Evolutionary conservation across 2,329 filamentous ascomycete genomes (phyloP).

Genomic region (Talaromyces sp.): DNA sequence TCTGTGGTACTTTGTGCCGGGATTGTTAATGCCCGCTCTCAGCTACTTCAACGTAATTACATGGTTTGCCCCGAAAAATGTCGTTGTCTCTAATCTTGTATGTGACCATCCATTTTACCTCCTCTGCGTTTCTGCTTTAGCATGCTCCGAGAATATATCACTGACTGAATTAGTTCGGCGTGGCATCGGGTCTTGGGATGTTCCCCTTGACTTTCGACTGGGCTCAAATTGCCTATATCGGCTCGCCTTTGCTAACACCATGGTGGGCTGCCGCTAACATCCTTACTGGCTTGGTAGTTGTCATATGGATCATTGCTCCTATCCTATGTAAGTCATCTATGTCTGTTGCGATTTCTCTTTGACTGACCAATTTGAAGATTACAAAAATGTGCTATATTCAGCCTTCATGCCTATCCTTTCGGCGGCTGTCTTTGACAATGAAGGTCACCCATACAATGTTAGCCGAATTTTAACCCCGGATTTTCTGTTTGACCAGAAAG

Average conservation of each 20-base stretch:
- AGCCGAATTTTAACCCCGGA: conserved; percentile 75
- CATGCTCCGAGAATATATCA: neutral
- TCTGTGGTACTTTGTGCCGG: conserved; percentile 82
- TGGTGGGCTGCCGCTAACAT: conserved; percentile 89
- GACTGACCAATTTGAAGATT: conserved; percentile 53
- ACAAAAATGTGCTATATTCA: conserved; percentile 76
- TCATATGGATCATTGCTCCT: conserved; percentile 84
- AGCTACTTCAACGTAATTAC: conserved; percentile 89
- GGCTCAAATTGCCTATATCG: conserved; percentile 86
- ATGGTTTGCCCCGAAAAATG: conserved; percentile 83
- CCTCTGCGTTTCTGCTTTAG: neutral
- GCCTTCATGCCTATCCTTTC: conserved; percentile 87
- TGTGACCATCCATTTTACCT: conserved; percentile 15
- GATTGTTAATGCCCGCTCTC: conserved; percentile 77
- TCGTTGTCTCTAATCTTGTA: conserved; percentile 78
- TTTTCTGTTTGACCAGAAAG: conserved; percentile 75
- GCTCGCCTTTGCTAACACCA: conserved; percentile 78
- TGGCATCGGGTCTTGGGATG: conserved; percentile 79
- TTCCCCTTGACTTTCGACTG: conserved; percentile 90
- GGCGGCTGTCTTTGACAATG: conserved; percentile 82
- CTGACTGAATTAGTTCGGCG: conserved; percentile 62
- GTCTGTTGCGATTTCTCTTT: neutral
- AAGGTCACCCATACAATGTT: conserved; percentile 77
- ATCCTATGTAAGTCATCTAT: conserved; percentile 59
- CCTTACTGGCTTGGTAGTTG: conserved; percentile 73